A percentile compares a stretch with the other conserved stretches of the same genome.
Evolutionary conservation across 2,329 filamentous ascomycete species (phyloP).

Genomic region (Alternaria hordeiaustralica): DNA sequence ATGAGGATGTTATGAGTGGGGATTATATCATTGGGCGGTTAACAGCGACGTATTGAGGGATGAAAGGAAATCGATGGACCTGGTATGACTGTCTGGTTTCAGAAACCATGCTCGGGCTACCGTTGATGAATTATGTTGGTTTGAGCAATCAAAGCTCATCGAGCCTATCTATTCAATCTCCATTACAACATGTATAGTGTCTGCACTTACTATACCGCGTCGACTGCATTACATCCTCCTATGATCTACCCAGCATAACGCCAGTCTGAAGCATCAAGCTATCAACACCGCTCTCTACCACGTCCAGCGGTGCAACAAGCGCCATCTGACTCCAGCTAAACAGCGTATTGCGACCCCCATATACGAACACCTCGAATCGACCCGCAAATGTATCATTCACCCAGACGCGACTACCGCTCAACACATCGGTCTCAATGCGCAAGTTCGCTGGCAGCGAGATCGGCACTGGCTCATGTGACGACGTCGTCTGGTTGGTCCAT

Average conservation of each 20-base stretch:
- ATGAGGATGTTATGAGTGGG: slow-evolving; percentile 76
- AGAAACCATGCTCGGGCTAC: not conserved
- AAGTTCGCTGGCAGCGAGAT: slow-evolving; percentile 46
- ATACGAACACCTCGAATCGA: slow-evolving; percentile 63
- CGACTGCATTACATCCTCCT: not conserved
- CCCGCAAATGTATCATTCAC: slow-evolving; percentile 55
- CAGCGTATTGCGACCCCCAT: slow-evolving; percentile 58
- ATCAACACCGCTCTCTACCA: slow-evolving; percentile 38
- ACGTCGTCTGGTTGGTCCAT: slow-evolving; percentile 58
- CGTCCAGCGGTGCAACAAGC: slow-evolving; percentile 59
- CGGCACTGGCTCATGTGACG: slow-evolving; percentile 52
- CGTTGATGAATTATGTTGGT: not conserved
- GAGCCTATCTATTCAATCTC: not conserved
- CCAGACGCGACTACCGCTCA: slow-evolving; percentile 59
- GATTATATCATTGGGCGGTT: slow-evolving; percentile 82
- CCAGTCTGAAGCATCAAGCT: slow-evolving; percentile 11
- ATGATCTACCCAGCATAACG: not conserved
- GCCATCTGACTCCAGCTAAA: slow-evolving; percentile 66
- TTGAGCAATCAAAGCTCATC: not conserved
- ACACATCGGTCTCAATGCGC: slow-evolving; percentile 53
- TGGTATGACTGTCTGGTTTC: not conserved
- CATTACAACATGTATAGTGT: not conserved
- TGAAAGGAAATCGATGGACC: not conserved
- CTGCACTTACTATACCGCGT: not conserved
- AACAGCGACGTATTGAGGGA: slow-evolving; percentile 66